Evolutionary conservation across 2,329 filamentous ascomycete species (phyloP).

Genomic region (Aspergillus pseudoglaucus): DNA sequence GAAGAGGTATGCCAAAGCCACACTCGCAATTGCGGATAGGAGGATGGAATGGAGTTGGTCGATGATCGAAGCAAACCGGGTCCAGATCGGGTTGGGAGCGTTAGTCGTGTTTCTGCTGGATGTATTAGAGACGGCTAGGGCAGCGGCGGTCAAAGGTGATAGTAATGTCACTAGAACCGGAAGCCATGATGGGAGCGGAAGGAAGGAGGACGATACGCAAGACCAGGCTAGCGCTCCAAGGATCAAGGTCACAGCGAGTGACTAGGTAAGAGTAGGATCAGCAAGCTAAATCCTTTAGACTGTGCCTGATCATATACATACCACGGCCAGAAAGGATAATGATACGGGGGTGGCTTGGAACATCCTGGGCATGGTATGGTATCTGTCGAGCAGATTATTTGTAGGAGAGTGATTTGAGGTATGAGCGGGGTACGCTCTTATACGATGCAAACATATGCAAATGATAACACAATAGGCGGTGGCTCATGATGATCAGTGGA

Average conservation of each 20-base stretch:
- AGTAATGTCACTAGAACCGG: conserved; percentile 18
- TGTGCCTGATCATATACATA: neutral
- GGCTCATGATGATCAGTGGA: too few relatives aligned
- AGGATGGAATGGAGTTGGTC: conserved; percentile 19
- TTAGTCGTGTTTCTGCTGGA: neutral
- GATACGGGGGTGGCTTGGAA: neutral
- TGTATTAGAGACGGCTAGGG: conserved; percentile 4
- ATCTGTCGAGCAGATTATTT: neutral
- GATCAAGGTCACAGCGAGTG: conserved; percentile 3
- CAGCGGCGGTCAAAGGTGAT: conserved; percentile 6
- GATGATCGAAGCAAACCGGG: conserved; percentile 4
- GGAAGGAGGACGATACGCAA: conserved; percentile 13
- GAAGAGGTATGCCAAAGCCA: conserved; percentile 23
- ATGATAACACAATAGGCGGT: too few relatives aligned
- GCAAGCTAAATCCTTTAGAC: neutral
- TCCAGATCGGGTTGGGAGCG: neutral
- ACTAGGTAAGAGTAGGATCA: neutral
- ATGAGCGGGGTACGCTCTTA: neutral
- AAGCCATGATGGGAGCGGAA: conserved; percentile 21
- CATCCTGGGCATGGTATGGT: neutral
- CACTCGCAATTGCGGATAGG: conserved; percentile 22
- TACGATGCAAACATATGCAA: too few relatives aligned
- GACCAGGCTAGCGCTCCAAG: conserved; percentile 23
- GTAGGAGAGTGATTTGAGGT: too few relatives aligned
- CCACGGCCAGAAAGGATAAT: neutral